Conservation (phyloP, 2,329 filamentous ascomycete species). For the Curvularia hawaiiensis region DNA sequence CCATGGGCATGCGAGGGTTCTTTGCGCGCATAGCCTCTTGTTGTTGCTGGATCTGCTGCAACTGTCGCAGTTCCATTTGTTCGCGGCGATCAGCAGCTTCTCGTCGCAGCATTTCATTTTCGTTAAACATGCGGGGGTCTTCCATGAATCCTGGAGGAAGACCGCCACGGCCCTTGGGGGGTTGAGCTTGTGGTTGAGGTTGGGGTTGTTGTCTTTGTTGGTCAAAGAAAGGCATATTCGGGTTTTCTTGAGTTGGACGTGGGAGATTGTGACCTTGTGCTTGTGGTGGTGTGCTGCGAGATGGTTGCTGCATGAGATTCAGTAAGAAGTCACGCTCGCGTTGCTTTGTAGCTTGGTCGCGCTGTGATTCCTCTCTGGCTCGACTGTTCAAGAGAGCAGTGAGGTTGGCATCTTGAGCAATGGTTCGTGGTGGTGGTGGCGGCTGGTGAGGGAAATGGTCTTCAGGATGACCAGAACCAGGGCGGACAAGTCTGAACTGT, state of each 20-base stretch:
- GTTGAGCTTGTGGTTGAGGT: slow-evolving; percentile 36
- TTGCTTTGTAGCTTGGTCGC: slow-evolving; percentile 56
- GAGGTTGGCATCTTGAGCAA: slow-evolving; percentile 39
- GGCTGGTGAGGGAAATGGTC: slow-evolving; percentile 41
- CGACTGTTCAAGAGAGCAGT: slow-evolving; percentile 46
- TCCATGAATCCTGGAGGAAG: slow-evolving; percentile 48
- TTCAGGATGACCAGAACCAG: slow-evolving; percentile 37
- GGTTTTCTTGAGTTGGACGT: slow-evolving; percentile 40
- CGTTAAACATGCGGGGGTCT: slow-evolving; percentile 40
- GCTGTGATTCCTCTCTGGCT: slow-evolving; percentile 45
- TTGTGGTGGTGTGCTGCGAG: slow-evolving; percentile 41
- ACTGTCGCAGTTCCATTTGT: slow-evolving; percentile 36
- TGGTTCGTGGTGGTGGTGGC: slow-evolving; percentile 35
- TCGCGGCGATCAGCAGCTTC: slow-evolving; percentile 41
- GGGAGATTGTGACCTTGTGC: slow-evolving; percentile 42
- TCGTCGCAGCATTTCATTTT: slow-evolving; percentile 41
- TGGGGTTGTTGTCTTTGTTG: slow-evolving; percentile 40
- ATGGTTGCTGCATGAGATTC: slow-evolving; percentile 74
- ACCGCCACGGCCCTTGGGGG: slow-evolving; percentile 42
- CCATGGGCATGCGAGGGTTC: slow-evolving; percentile 39
- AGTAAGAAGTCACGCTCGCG: slow-evolving; percentile 82
- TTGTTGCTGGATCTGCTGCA: slow-evolving; percentile 41
- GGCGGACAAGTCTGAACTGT: slow-evolving; percentile 38
- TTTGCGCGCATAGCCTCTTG: slow-evolving; percentile 45
- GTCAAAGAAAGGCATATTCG: slow-evolving; percentile 43